These are phyloP conservation scores for Marsdenia floribunda DNA, from an alignment of 257 asterid species.

Conservation along the genomic window DNA sequence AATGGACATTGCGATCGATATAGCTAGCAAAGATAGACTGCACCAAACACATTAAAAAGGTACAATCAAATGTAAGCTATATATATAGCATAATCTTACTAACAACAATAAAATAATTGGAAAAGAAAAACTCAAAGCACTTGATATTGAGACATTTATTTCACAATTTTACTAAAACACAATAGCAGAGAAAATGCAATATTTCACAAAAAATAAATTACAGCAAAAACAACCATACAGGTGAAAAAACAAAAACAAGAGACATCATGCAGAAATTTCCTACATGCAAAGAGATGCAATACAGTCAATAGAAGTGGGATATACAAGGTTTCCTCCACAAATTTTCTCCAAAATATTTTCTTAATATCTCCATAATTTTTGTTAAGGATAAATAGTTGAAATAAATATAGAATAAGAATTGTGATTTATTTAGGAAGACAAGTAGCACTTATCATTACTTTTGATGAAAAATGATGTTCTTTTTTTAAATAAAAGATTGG, in stretches of 20 bases:
- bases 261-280: not conserved
- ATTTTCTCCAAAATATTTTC: not conserved
- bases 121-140: not conserved
- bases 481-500: not conserved
- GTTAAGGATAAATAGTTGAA: not conserved
- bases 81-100: not conserved
- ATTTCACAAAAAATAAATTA: not conserved
- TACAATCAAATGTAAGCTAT: constrained; percentile 6
- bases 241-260: not conserved
- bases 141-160: not conserved
- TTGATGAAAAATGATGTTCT: not conserved
- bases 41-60: constrained; percentile 14
- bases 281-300: not conserved
- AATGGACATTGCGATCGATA: constrained; percentile 87
- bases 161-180: not conserved
- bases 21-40: constrained; percentile 94
- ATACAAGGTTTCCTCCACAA: not conserved
- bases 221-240: not conserved
- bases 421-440: not conserved
- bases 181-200: not conserved
- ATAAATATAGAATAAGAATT: not conserved
- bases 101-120: too few species aligned
- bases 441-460: not conserved
- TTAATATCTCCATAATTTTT: not conserved
- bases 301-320: not conserved